Evolutionary conservation across 345 rosid species (phyloP).

Genomic region (Populus simonii): DNA sequence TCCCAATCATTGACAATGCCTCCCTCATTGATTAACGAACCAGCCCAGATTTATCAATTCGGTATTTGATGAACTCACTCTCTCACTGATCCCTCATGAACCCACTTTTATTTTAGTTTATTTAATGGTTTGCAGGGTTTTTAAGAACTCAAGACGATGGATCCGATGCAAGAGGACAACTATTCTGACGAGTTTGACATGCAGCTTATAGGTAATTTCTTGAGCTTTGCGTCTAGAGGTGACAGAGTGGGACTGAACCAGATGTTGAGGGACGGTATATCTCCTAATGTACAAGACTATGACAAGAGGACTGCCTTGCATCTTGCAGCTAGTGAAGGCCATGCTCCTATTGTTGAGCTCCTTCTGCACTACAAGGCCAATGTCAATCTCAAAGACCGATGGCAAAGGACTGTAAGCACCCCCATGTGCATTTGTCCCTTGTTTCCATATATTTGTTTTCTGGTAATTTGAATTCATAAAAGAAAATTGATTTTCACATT

Average conservation of each 20-base stretch:
- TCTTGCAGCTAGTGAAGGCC: slow-evolving; percentile 65
- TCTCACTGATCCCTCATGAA: neutral
- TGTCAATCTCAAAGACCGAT: slow-evolving; percentile 54
- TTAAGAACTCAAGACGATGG: slow-evolving; percentile 16
- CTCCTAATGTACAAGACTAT: slow-evolving; percentile 61
- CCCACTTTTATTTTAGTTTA: neutral
- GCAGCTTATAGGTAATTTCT: slow-evolving; percentile 59
- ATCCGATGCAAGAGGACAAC: slow-evolving; percentile 18
- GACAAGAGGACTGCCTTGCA: slow-evolving; percentile 60
- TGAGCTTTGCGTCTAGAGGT: slow-evolving; percentile 61
- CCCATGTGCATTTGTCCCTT: neutral
- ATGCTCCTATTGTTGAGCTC: slow-evolving; percentile 60
- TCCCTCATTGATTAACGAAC: too few species aligned
- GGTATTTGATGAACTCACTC: neutral
- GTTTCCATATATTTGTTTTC: neutral
- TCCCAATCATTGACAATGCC: too few species aligned
- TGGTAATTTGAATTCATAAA: too few species aligned
- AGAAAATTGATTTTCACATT: too few species aligned
- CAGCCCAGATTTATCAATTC: too few species aligned
- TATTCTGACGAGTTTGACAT: slow-evolving; percentile 37
- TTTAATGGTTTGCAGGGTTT: neutral
- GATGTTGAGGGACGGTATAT: slow-evolving; percentile 50
- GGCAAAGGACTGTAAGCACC: slow-evolving; percentile 49
- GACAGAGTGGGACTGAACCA: slow-evolving; percentile 62
- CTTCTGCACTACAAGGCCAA: slow-evolving; percentile 53